Base-by-base conservation (phyloP, 1,284 basidiomycete genomes). In the Rhodotorula sp. region DNA sequence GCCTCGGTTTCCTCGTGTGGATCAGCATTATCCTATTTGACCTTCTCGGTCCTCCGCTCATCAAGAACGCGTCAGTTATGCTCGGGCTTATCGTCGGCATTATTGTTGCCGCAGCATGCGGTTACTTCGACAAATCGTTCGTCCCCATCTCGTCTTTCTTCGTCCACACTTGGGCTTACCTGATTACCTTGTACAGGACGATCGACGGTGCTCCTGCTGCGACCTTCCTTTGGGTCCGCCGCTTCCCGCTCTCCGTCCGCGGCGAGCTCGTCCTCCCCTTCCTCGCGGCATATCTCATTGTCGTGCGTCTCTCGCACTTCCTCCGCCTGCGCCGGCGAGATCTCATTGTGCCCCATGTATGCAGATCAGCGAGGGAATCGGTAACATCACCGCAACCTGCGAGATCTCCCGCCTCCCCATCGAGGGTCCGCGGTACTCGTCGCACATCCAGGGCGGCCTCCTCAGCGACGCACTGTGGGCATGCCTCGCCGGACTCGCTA, bases 21-120 rank as follows among this genome's bases (percentile, higher is more conserved):
- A 71, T 78, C 53, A 79, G 78, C 1, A 78, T 81, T 36, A 72
- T 81, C 32, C 25, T 81, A 8, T 70, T 80, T 46, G 80, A 81
- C 64, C 75, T 81, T 41, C 77, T 80, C 59, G 80, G 80, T 21
- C 74, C 71, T 10, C 53, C 60, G 1, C 22, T 62, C 7, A 74
- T 79, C 73, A 73, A 78, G 60, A 78, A 75, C 62, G 71, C 76
- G 25, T 72, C 71, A 10, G 74, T 80, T 59, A 76, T 79, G 59
- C 73, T 81, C 57, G 80, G 80, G 2, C 61, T 81, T 6, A 66
- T 80, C 48, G 44, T 71, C 21, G 69, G 69, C 8, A 58, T 71
- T n/a, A 64, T 63, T 37, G 59, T 64, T 41, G 55, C 59, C n/a
- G 69, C 53, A 17, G 64, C 64, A n/a, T 39, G 36, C n/a, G 56